Conservation (phyloP, 805 yeast species). For the Blastobotrys mokoenaii region DNA sequence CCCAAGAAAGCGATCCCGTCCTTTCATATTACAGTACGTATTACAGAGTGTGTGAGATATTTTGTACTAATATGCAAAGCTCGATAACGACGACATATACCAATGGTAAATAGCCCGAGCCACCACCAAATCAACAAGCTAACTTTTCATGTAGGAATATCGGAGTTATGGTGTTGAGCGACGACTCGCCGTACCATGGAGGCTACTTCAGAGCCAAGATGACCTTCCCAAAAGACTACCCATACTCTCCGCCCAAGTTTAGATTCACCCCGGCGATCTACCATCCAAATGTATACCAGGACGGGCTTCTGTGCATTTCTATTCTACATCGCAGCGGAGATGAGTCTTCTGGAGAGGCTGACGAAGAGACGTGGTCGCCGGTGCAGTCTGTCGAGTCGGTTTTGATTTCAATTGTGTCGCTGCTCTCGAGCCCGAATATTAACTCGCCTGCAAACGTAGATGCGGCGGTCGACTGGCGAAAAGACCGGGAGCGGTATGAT, state of each 20-base stretch:
- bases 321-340: constrained; percentile 90
- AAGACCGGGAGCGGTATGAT: constrained; percentile 67
- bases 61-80: constrained; percentile 20
- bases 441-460: constrained; percentile 94
- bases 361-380: constrained; percentile 77
- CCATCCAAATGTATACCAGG: constrained; percentile 92
- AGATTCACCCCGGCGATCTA: constrained; percentile 87
- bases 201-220: constrained; percentile 92
- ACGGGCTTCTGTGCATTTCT: constrained; percentile 88
- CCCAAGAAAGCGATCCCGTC: constrained; percentile 74
- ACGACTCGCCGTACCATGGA: constrained; percentile 86
- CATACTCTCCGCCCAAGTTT: constrained; percentile 87
- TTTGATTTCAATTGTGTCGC: constrained; percentile 78
- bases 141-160: constrained; percentile 53
- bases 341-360: constrained; percentile 83
- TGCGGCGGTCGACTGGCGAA: constrained; percentile 86
- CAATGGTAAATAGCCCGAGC: constrained; percentile 30
- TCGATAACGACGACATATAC: constrained; percentile 54
- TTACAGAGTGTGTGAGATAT: too few relatives aligned
- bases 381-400: constrained; percentile 84
- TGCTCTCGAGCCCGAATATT: constrained; percentile 89
- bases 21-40: constrained; percentile 50
- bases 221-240: constrained; percentile 88
- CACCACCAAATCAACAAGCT: too few relatives aligned
- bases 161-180: constrained; percentile 85